Conservation (phyloP, 306 rosid genomes). For the Arachis hypogaea region DNA sequence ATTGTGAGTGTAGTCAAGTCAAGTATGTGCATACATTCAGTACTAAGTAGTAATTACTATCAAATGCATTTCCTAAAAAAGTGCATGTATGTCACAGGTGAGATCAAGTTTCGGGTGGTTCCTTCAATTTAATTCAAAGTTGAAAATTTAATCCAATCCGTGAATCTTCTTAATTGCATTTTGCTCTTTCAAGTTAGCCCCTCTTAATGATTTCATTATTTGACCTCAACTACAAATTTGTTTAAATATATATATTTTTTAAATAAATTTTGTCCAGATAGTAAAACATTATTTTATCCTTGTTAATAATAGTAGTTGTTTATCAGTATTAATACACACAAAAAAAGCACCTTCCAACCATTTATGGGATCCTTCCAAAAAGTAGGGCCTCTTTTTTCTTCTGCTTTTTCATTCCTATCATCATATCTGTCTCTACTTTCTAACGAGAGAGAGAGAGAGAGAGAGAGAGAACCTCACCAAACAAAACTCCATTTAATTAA, state of each 20-base stretch:
- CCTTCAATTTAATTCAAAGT: neutral
- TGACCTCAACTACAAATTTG: neutral
- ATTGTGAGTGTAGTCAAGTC: neutral
- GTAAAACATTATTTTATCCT: too few relatives aligned
- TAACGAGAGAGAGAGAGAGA: neutral
- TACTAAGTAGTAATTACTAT: neutral
- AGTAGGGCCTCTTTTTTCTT: conserved; percentile 9
- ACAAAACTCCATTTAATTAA: conserved; percentile 9
- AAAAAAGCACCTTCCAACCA: neutral
- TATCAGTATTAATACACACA: neutral
- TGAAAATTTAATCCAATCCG: conserved; percentile 8
- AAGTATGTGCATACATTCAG: neutral
- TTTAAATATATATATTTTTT: too few relatives aligned
- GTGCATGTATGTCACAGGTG: neutral
- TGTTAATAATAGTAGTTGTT: neutral
- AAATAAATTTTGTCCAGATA: too few relatives aligned
- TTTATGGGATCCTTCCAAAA: conserved; percentile 26
- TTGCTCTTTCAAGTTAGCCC: neutral
- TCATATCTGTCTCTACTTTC: neutral
- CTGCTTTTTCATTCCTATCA: neutral
- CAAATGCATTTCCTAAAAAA: neutral
- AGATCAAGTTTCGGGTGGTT: neutral
- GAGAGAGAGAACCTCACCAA: conserved; percentile 4
- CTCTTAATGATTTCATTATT: too few relatives aligned
- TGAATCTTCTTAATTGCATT: conserved; percentile 8